phyloP scores from a whole-genome alignment of 345 rosid genomes.

The Euphorbia pulcherrima region DNA sequence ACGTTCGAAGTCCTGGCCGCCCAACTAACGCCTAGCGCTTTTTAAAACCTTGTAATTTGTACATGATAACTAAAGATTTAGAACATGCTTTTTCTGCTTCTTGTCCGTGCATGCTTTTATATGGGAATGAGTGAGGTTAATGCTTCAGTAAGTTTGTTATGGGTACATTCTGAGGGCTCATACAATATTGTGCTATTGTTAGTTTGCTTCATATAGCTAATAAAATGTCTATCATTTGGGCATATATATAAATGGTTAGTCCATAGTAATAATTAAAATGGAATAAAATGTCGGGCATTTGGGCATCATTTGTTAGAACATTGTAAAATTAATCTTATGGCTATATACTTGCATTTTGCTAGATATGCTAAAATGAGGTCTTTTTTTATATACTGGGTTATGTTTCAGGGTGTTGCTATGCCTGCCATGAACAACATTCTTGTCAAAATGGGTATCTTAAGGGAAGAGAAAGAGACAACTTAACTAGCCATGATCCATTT shows the following conservation, averaged over 20 bases:
- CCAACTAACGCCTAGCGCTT: no score
- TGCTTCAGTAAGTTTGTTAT: neutral
- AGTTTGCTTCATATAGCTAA: neutral
- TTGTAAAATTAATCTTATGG: no score
- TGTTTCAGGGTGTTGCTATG: conserved; percentile 91
- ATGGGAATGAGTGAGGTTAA: conserved; percentile 95
- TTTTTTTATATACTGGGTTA: neutral
- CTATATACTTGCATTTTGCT: neutral
- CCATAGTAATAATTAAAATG: no score
- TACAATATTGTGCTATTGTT: neutral
- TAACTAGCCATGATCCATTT: neutral
- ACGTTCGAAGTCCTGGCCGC: no score
- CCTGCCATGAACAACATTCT: conserved; percentile 96
- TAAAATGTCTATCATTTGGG: neutral
- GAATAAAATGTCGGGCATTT: no score
- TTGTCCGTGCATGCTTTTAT: conserved; percentile 80
- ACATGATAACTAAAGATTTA: no score
- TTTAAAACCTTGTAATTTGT: no score
- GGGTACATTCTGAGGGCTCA: neutral
- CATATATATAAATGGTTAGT: no score
- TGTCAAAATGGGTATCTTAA: conserved; percentile 84
- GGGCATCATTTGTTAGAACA: no score
- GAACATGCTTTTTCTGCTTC: conserved; percentile 81
- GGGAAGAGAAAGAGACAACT: neutral
- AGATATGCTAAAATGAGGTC: neutral